Evolutionary conservation across 352 stramenopile species (phyloP), one percentile per base, ranked within the genome.

Genomic region (Phytophthora hybrid): DNA sequence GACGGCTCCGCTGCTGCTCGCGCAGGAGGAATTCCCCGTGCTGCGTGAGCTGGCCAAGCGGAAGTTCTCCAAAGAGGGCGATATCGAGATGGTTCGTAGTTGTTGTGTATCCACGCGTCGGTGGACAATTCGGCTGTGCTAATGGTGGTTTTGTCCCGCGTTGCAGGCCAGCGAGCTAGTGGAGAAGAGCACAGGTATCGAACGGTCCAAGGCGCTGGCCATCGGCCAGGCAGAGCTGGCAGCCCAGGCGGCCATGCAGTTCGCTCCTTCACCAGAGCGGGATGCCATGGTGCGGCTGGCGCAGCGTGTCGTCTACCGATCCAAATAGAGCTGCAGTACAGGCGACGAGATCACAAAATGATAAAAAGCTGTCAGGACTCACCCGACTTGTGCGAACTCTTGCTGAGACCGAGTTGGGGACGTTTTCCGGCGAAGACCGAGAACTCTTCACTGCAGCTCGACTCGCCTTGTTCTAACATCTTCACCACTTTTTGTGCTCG

Each of bases 1-100:
- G 5, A 99, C 98, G n/a, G 98, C 97, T 62, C 98, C 98, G 47
- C 84, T 99, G 55, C 83, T 99, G 41, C 97, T 99, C 32, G 97
- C 98, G 18, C 93, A 98, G 63, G 90, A 99, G 73, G 88, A 97
- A 79, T 97, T 97, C 67, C 96, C 96, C 2, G 81, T 98, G 55
- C 78, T 99, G 49, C 92, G 92, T 37, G 86, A 97, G 52, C 84
- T 98, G 11, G 85, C 93, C 16, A 83, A 87, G 62, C 91, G 97
- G 66, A 98, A 99, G 73, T 99, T 99, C 76, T 81, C 83, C 39
- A 74, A 92, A 56, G 74, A 88, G 31, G 97, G 96, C 49, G 97
- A 99, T 81, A 96, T 99, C 69, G 93, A 99, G 54, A 71, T 85
- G 82, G 86, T 91, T 71, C 37, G 83, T 84, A 3, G 5, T 23